Evolutionary conservation across 2,329 filamentous ascomycete species (phyloP), one percentile per base, ranked within the genome.

Genomic region (Stagonosporopsis rhizophila): DNA sequence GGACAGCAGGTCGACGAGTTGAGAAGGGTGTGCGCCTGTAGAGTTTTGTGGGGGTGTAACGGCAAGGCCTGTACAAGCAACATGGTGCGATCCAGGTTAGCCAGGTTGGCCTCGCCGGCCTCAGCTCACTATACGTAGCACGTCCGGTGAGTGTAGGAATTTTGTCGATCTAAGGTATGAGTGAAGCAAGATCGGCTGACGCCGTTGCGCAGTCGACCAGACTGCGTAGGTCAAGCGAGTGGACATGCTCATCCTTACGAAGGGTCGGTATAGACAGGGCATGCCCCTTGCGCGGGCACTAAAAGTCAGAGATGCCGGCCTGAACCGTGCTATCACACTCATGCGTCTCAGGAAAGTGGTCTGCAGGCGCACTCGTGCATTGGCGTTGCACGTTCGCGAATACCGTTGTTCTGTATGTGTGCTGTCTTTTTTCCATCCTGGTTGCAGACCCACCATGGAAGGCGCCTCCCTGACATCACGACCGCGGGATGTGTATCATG

Each of bases 281-380:
- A 28, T 17, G 6, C 14, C 32, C 19, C 5, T 34, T 44, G 42
- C 35, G 30, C 38, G 25, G 44, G 42, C 37, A 44, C 41, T 52
- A 51, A 30, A 30, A n/a, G 34, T 23, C 19, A 52, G 32, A 37
- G 2, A 17, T 34, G 25, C 23, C 37, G 35, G 37, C 47, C 30
- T 44, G 37, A 52, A 52, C 28, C 48, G 37, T 27, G 42, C 30
- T 14, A 50, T 51, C 30, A 35, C 44, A 46, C 2, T 32, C 17
- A 32, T 30, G 15, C n/a, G 41, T 56, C 28, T 51, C 28, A 47
- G 38, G 32, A 30, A 47, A 19, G 42, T 30, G 30, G 42, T 38
- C 30, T 51, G 53, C 47, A 48, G 30, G n/a, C 30, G 53, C 41
- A 42, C 20, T 41, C 51, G 32, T 56, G 52, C 52, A 46, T 40